Evolutionary conservation across 352 stramenopile genomes (phyloP).

Genomic region (Pythium graminicola): DNA sequence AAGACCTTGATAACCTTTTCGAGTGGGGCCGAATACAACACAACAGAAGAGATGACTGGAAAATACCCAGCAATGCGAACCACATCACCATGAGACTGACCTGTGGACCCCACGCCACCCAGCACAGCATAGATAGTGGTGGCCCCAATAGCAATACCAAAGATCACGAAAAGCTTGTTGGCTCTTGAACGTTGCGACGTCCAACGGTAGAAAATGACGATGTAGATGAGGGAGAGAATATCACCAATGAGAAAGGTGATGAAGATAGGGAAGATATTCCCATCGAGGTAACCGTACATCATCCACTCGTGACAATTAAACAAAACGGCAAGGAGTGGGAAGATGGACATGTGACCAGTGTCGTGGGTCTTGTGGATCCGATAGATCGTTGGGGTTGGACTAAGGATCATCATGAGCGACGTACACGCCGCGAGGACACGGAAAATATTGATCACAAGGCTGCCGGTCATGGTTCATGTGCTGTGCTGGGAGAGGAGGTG

Average conservation of each 20-base stretch:
- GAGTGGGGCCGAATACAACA: slow-evolving; percentile 53
- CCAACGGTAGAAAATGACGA: slow-evolving; percentile 44
- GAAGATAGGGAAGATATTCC: slow-evolving; percentile 41
- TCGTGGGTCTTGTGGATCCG: slow-evolving; percentile 27
- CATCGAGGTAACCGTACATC: slow-evolving; percentile 41
- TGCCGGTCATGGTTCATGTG: slow-evolving; percentile 7
- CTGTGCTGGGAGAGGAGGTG: neutral
- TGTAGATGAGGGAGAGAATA: slow-evolving; percentile 32
- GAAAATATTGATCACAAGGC: slow-evolving; percentile 22
- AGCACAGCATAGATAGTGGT: slow-evolving; percentile 39
- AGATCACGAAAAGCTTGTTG: slow-evolving; percentile 24
- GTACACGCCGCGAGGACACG: slow-evolving; percentile 27
- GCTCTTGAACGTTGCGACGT: slow-evolving; percentile 25
- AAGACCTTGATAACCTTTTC: slow-evolving; percentile 48
- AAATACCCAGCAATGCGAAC: slow-evolving; percentile 34
- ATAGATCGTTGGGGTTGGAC: slow-evolving; percentile 32
- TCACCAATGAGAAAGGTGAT: slow-evolving; percentile 40
- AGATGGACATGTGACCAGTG: slow-evolving; percentile 37
- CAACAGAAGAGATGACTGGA: slow-evolving; percentile 29
- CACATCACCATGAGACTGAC: slow-evolving; percentile 26
- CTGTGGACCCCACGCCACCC: slow-evolving; percentile 25
- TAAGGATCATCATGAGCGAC: slow-evolving; percentile 36
- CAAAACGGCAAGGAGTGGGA: slow-evolving; percentile 24
- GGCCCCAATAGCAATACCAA: slow-evolving; percentile 14
- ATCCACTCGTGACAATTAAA: slow-evolving; percentile 17